Percentiles rank a stretch among this genome's conserved stretches.
Evolutionary conservation across 1,284 basidiomycete species (phyloP).

Genomic region (Mycosarcoma maydis): DNA sequence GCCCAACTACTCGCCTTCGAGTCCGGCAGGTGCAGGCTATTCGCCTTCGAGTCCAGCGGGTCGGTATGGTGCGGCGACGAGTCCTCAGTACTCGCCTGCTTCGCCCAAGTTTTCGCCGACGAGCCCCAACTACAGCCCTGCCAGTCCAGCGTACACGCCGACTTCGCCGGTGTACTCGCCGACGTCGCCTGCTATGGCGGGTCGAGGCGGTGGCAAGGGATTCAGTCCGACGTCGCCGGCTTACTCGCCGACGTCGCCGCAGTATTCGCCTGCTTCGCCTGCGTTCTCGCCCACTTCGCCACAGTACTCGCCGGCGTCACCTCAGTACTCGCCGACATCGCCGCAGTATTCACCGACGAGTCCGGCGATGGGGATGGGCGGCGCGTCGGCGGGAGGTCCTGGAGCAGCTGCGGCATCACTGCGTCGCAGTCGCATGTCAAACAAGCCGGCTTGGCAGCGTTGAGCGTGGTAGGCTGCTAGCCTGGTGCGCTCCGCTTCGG

Average conservation of each 20-base stretch:
- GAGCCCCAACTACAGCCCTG: constrained; percentile 56
- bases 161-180: constrained; percentile 63
- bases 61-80: constrained; percentile 71
- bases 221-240: constrained; percentile 52
- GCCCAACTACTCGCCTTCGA: constrained; percentile 60
- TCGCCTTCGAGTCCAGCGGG: constrained; percentile 60
- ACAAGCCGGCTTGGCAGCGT: constrained; percentile 61
- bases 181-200: constrained; percentile 39
- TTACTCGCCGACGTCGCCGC: constrained; percentile 63
- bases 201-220: constrained; percentile 42
- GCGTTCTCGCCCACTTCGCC: constrained; percentile 85
- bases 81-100: constrained; percentile 63
- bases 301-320: constrained; percentile 66
- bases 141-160: constrained; percentile 70
- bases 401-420: constrained; percentile 52
- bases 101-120: constrained; percentile 57
- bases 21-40: constrained; percentile 57
- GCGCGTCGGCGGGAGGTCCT: constrained; percentile 13
- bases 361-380: constrained; percentile 49
- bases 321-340: constrained; percentile 62
- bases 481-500: not conserved
- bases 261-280: constrained; percentile 60
- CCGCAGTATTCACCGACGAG: constrained; percentile 61
- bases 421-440: constrained; percentile 59
- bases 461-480: constrained; percentile 4